These are phyloP conservation scores for Geranium incanum DNA, from an alignment of 441 rosid genomes.

Conservation along the genomic window DNA sequence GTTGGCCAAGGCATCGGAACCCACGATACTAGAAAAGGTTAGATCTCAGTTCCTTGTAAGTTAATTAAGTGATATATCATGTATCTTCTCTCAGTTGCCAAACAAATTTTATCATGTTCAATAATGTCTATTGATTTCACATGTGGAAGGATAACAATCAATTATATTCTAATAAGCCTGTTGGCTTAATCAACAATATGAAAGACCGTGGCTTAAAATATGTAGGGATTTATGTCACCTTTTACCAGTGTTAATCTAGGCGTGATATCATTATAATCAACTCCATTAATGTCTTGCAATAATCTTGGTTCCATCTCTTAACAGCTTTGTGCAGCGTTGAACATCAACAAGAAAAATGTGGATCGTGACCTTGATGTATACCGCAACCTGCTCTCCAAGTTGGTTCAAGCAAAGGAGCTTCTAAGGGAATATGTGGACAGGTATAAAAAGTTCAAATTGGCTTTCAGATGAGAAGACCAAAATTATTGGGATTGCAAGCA, in stretches of 20 bases:
- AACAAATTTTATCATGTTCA: neutral
- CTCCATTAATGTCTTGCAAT: conserved; percentile 8
- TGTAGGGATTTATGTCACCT: neutral
- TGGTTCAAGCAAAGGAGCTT: conserved; percentile 94
- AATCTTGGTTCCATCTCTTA: conserved; percentile 22
- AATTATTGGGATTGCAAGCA: neutral
- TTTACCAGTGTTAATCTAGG: neutral
- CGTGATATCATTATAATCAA: neutral
- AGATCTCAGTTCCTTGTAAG: neutral
- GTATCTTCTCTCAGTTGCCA: neutral
- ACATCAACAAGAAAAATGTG: conserved; percentile 74
- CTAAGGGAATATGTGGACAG: conserved; percentile 87
- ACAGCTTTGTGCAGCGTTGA: conserved; percentile 89
- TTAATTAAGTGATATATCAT: neutral
- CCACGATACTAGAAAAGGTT: conserved; percentile 75
- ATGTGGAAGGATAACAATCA: neutral
- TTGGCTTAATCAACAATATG: neutral
- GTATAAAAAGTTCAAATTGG: conserved; percentile 29
- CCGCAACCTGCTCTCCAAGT: conserved; percentile 80
- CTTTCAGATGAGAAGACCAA: neutral
- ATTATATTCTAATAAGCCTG: neutral
- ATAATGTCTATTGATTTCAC: neutral
- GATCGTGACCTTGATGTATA: conserved; percentile 97
- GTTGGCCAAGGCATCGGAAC: conserved; percentile 77
- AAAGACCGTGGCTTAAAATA: neutral